phyloP scores from a whole-genome alignment of 306 rosid genomes.

The Lagenaria siceraria region DNA sequence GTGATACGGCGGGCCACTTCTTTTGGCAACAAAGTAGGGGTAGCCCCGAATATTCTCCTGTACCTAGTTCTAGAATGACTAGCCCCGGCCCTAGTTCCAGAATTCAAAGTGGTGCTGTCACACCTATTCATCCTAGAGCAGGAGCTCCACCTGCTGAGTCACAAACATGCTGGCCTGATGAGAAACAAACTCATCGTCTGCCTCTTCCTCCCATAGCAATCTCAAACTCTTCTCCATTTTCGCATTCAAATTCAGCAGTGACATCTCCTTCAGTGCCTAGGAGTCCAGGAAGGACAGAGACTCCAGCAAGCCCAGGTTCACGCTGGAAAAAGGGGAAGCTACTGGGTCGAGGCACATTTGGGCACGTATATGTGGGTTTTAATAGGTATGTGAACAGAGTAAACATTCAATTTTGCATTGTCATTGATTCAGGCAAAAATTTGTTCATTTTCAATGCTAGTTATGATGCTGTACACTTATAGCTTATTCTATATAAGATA shows the following conservation, averaged over 20 bases:
- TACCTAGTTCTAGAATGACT: conserved; percentile 52
- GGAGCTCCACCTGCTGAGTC: conserved; percentile 57
- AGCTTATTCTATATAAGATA: not conserved
- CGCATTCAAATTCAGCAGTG: conserved; percentile 91
- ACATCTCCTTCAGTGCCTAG: conserved; percentile 97
- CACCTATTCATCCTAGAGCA: conserved; percentile 92
- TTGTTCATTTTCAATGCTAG: not conserved
- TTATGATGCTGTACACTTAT: not conserved
- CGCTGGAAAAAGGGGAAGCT: conserved; percentile 98
- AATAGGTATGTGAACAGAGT: conserved; percentile 43
- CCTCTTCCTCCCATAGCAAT: conserved; percentile 87
- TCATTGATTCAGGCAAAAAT: not conserved
- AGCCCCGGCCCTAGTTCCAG: conserved; percentile 93
- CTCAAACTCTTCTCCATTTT: conserved; percentile 48
- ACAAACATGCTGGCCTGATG: conserved; percentile 68
- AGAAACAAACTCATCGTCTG: conserved; percentile 86
- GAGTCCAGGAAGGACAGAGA: conserved; percentile 96
- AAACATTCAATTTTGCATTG: not conserved
- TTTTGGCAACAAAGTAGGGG: conserved; percentile 59
- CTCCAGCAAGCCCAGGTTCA: conserved; percentile 71
- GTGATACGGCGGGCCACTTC: conserved; percentile 71
- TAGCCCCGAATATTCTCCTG: conserved; percentile 60
- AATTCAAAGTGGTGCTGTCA: conserved; percentile 98
- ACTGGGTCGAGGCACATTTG: conserved; percentile 93
- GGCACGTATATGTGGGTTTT: conserved; percentile 93